phyloP scores from a whole-genome alignment of 2,329 filamentous ascomycete genomes.

The Monosporascus sp. region DNA sequence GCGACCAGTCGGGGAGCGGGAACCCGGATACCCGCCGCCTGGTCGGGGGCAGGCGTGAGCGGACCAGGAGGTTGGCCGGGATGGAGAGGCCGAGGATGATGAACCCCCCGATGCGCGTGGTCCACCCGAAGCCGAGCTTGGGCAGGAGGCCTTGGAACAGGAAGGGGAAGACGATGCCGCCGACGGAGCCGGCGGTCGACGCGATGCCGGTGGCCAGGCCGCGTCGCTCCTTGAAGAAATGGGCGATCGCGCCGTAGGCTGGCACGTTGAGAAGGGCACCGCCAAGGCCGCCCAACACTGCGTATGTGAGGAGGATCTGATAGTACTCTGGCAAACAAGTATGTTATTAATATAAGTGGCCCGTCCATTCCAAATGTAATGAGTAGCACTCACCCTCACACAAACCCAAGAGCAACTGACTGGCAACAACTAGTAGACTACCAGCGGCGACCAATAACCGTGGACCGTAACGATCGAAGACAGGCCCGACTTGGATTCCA shows the following conservation, averaged over 20 bases:
- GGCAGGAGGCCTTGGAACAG: slow-evolving; percentile 41
- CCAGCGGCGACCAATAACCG: slow-evolving; percentile 60
- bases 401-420: slow-evolving; percentile 62
- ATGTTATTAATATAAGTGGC: slow-evolving; percentile 3
- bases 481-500: slow-evolving; percentile 73
- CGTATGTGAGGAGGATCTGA: slow-evolving; percentile 75
- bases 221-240: slow-evolving; percentile 71
- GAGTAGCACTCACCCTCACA: slow-evolving; percentile 45
- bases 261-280: slow-evolving; percentile 75
- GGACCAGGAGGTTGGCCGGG: slow-evolving; percentile 42
- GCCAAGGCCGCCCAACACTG: slow-evolving; percentile 65
- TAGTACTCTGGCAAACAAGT: slow-evolving; percentile 52
- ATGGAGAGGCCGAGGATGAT: slow-evolving; percentile 41
- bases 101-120: slow-evolving; percentile 43
- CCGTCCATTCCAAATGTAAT: too few species aligned
- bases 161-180: slow-evolving; percentile 59
- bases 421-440: slow-evolving; percentile 53
- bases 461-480: slow-evolving; percentile 75
- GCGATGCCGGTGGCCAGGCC: slow-evolving; percentile 78
- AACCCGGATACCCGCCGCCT: slow-evolving; percentile 37
- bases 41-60: slow-evolving; percentile 48
- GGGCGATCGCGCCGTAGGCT: slow-evolving; percentile 66
- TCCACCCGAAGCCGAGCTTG: slow-evolving; percentile 43
- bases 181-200: slow-evolving; percentile 64
- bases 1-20: slow-evolving; percentile 56